These are phyloP conservation scores for Globisporangium mamillatum DNA, from an alignment of 352 stramenopile species.

Conservation along the genomic window DNA sequence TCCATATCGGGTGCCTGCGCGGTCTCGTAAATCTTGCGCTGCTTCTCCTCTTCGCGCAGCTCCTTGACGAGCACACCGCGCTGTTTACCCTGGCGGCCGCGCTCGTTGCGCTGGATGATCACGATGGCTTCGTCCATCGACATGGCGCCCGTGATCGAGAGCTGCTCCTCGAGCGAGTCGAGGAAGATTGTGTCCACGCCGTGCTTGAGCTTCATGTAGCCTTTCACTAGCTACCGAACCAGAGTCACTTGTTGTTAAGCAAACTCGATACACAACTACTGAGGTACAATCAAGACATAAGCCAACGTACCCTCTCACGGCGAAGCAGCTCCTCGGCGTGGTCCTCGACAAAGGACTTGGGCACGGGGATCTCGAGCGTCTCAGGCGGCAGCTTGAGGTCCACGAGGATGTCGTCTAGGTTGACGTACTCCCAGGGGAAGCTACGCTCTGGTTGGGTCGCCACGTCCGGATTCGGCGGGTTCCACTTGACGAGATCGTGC, in stretches of 20 bases:
- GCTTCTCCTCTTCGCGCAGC: conserved; percentile 82
- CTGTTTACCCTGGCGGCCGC: conserved; percentile 84
- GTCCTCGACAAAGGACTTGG: conserved; percentile 90
- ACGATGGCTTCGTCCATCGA: conserved; percentile 82
- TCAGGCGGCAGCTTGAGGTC: conserved; percentile 92
- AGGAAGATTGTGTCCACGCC: conserved; percentile 65
- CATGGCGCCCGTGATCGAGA: conserved; percentile 27
- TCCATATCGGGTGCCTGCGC: conserved; percentile 80
- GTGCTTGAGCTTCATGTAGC: conserved; percentile 90
- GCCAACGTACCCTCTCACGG: conserved; percentile 49
- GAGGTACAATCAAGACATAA: neutral
- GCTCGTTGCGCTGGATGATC: conserved; percentile 89
- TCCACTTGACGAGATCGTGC: conserved; percentile 93
- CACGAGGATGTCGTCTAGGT: conserved; percentile 91
- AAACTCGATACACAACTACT: neutral
- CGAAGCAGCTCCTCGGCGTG: conserved; percentile 49
- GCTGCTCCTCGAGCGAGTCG: conserved; percentile 41
- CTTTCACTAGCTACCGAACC: conserved; percentile 59
- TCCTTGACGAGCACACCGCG: conserved; percentile 83
- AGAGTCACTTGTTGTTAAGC: conserved; percentile 12
- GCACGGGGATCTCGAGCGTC: conserved; percentile 89
- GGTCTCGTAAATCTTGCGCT: conserved; percentile 72
- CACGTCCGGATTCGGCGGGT: conserved; percentile 90
- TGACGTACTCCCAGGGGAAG: conserved; percentile 95
- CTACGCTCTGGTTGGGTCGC: conserved; percentile 66